These are phyloP conservation scores for Annona squamosa DNA, from an alignment of 164 flowering plant genomes.

Conservation along the genomic window DNA sequence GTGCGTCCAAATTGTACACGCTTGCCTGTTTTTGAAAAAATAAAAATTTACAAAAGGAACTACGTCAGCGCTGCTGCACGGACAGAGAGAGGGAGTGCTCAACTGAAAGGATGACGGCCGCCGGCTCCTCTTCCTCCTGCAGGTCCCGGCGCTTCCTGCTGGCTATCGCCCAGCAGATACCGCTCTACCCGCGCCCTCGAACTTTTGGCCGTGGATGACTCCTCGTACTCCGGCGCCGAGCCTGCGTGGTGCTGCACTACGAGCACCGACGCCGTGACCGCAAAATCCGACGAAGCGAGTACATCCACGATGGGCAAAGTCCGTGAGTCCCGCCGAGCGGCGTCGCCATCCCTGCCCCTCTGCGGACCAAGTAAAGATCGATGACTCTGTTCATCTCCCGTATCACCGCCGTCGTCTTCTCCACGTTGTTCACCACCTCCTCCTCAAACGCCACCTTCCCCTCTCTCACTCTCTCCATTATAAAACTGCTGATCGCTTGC, in stretches of 20 bases:
- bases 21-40: no score
- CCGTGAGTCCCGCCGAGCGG: slow-evolving; percentile 19
- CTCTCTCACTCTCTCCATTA: slow-evolving; percentile 9
- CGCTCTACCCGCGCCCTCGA: not conserved
- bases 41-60: no score
- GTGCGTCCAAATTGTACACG: no score
- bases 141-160: not conserved
- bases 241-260: slow-evolving; percentile 22
- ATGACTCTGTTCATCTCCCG: slow-evolving; percentile 8
- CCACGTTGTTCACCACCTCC: slow-evolving; percentile 13
- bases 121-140: no score
- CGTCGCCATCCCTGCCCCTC: slow-evolving; percentile 12
- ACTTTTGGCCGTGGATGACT: slow-evolving; percentile 10
- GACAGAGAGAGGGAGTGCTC: no score
- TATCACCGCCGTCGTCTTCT: slow-evolving; percentile 19
- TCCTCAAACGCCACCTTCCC: slow-evolving; percentile 11
- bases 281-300: slow-evolving; percentile 22
- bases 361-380: slow-evolving; percentile 22
- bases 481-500: slow-evolving; percentile 12
- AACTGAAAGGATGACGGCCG: no score
- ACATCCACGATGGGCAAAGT: slow-evolving; percentile 21
- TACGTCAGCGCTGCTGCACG: no score
- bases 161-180: not conserved
- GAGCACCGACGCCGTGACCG: slow-evolving; percentile 18
- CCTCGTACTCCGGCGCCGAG: slow-evolving; percentile 1